Evolutionary conservation across 2,329 filamentous ascomycete genomes (phyloP), one percentile per base, ranked within the genome.

Genomic region (Xylaria digitata): DNA sequence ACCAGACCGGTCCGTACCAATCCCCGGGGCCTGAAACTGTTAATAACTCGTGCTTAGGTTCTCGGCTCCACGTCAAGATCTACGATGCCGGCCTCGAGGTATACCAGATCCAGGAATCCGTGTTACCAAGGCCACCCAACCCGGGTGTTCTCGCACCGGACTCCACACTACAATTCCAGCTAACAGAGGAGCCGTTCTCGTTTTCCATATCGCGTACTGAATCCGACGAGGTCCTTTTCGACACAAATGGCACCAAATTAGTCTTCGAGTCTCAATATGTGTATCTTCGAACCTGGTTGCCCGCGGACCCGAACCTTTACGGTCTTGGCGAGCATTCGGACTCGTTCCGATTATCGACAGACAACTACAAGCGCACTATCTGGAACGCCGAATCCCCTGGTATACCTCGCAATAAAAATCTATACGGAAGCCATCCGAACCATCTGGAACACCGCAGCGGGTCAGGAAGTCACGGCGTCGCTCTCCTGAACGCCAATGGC

Each of bases 301-400:
- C 88, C 0, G 75, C 82, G 3, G 77, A 85, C 48, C 86, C 88
- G 0, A 85, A 88, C 67, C 77, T 91, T 13, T 90, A 90, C 72
- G 88, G 89, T 5, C 80, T 90, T 13, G 88, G 88, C 17, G 89
- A 91, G 74, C 86, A 89, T 72, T 86, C 83, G 3, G 88, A 90
- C 70, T 81, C 84, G 15, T 84, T 89, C 69, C 82, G 82, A 55
- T 77, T 90, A 52, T 84, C 84, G 56, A 87, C 83, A 2, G 83
- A 81, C 19, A 84, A 87, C 71, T 89, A 89, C 75, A 87, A 83
- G 5, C 85, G 88, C 13, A 87, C 86, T 0, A 72, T 90, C 3
- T 89, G 87, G 83, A 87, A 86, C 63, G 80, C 87, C 9, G 89
- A 90, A 76, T 82, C 87, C 0, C 88, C 87, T 61, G 74, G 72